Evolutionary conservation across 2,329 filamentous ascomycete genomes (phyloP).

Genomic region (Magnaporthiopsis incrustans): DNA sequence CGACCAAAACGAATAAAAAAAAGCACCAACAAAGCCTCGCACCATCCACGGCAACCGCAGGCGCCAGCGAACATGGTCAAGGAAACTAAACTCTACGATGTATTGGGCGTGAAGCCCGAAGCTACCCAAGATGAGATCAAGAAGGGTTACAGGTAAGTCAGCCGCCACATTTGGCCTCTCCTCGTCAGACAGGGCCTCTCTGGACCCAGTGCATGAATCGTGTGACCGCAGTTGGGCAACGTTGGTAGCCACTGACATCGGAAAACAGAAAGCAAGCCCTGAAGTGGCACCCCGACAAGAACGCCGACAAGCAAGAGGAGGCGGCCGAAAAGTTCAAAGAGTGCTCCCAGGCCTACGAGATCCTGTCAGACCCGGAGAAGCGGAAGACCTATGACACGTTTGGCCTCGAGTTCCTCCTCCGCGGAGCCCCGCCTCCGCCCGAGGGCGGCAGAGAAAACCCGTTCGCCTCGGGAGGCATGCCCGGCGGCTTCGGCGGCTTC

Average conservation of each 20-base stretch:
- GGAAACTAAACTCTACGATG: conserved; percentile 65
- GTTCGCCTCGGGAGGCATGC: conserved; percentile 46
- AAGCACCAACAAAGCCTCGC: not conserved
- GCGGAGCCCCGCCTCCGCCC: conserved; percentile 50
- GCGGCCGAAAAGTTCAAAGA: conserved; percentile 97
- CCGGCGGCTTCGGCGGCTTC: conserved; percentile 21
- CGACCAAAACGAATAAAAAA: too few species aligned
- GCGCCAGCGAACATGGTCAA: conserved; percentile 22
- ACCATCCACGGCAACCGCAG: not conserved
- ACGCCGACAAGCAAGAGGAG: conserved; percentile 71
- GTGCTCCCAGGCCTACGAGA: conserved; percentile 94
- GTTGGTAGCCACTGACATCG: not conserved
- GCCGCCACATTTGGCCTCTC: not conserved
- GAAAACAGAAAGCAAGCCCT: conserved; percentile 67
- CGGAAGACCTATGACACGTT: conserved; percentile 92
- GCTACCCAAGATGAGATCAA: conserved; percentile 93
- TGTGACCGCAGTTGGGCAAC: not conserved
- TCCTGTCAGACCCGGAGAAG: conserved; percentile 94
- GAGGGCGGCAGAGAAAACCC: conserved; percentile 46
- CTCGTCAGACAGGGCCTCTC: not conserved
- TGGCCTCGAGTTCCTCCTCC: conserved; percentile 85
- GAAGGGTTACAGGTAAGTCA: conserved; percentile 76
- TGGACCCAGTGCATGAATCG: not conserved
- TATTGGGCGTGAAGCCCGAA: conserved; percentile 67
- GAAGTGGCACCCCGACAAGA: conserved; percentile 96